Base-by-base conservation (phyloP, 371 early-diverging fungal species). In the Mucor irregularis region DNA sequence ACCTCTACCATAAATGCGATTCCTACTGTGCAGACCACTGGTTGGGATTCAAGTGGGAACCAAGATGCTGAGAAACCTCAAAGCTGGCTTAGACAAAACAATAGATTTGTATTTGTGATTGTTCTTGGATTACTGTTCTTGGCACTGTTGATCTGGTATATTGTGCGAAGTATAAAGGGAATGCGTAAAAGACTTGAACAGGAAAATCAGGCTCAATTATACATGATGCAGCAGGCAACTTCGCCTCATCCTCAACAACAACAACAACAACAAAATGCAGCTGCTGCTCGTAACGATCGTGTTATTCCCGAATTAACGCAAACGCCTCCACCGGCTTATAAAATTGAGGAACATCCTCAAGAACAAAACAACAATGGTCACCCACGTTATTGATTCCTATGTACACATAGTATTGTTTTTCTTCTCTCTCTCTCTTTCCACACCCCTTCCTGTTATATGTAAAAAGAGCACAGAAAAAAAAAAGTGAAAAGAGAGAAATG, bases 21-120 rank as follows among this genome's bases (percentile, higher is more conserved):
- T 28, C 59, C 64, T 14, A 49, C 65, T 3, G 60, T 59, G 56
- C 60, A 64, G 60, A 35, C 52, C 56, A 56, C 65, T 55, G 65
- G 56, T 9, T 64, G 51, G 51, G 31, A 59, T 48, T 40, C 46
- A 40, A 52, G 31, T 22, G 65, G 43, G 25, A 60, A 64, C 29
- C 16, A 51, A 22, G 17, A 51, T 26, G 8, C 26, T 22, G 8
- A 21, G n/a, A 21, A 51, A 35, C 29, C 55, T 16, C 38, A 66
- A 46, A 66, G 62, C 62, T 66, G 67, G 67, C 51, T 66, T 16
- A 58, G 55, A 54, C 28, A 57, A 44, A 48, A 66, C 49, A 66
- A 66, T 55, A 39, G 67, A 58, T 66, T 66, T 66, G 58, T 66
- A 26, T 66, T 66, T 62, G 49, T 66, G 14, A 58, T 66, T 45